phyloP scores from a whole-genome alignment of 441 rosid genomes.

The Daphne laureola region DNA sequence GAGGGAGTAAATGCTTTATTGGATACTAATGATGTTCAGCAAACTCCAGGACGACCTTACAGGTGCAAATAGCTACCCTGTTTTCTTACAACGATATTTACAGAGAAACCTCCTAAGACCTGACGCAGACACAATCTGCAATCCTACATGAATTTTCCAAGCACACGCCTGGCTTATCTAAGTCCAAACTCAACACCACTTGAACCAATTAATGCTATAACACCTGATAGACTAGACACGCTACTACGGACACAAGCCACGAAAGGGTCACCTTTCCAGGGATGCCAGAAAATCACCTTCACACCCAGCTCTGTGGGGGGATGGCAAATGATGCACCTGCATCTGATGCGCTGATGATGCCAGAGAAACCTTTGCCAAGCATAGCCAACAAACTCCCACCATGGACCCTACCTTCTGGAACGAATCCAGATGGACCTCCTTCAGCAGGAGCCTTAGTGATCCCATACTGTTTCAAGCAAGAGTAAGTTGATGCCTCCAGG shows the following conservation, averaged over 20 bases:
- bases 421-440: slow-evolving; percentile 26
- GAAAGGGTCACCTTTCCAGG: slow-evolving; percentile 2
- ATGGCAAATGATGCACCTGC: slow-evolving; percentile 21
- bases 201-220: slow-evolving; percentile 22
- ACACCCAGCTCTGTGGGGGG: slow-evolving; percentile 51
- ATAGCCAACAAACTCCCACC: slow-evolving; percentile 93
- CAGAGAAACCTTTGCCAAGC: slow-evolving; percentile 26
- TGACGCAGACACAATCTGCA: slow-evolving; percentile 20
- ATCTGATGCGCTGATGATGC: slow-evolving; percentile 18
- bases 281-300: slow-evolving; percentile 17
- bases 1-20: slow-evolving; percentile 28
- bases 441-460: slow-evolving; percentile 17
- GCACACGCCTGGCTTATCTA: slow-evolving; percentile 13
- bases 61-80: slow-evolving; percentile 24
- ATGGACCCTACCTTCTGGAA: slow-evolving; percentile 93
- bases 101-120: slow-evolving; percentile 24
- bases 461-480: slow-evolving; percentile 35
- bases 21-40: slow-evolving; percentile 28
- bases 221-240: slow-evolving; percentile 23
- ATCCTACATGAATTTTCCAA: slow-evolving; percentile 24
- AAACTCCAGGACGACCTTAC: slow-evolving; percentile 24
- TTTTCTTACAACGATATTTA: slow-evolving; percentile 32
- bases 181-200: slow-evolving; percentile 13
- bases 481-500: slow-evolving; percentile 21
- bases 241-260: slow-evolving; percentile 15